These are phyloP conservation scores for Conringia planisiliqua DNA, from an alignment of 345 rosid genomes.

Conservation along the genomic window DNA sequence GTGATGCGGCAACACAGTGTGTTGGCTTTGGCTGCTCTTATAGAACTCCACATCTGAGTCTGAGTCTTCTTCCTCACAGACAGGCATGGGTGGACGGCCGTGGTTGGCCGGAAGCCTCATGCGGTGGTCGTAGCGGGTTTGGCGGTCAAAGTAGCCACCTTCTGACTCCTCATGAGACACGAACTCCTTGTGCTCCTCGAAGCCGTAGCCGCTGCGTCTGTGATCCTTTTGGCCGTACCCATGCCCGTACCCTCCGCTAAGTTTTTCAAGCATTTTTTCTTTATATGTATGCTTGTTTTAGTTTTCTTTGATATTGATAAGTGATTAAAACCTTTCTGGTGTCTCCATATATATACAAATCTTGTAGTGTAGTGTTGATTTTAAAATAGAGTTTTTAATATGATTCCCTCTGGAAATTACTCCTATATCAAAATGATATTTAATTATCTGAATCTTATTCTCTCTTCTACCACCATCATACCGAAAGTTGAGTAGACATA, in stretches of 20 bases:
- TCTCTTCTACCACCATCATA: conserved; percentile 11
- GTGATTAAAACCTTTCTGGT: neutral
- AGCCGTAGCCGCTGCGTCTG: neutral
- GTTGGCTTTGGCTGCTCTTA: neutral
- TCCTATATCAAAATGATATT: neutral
- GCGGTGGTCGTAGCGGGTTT: neutral
- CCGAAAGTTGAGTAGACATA: conserved; percentile 28
- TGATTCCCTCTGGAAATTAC: neutral
- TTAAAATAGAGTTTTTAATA: neutral
- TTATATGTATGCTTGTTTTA: neutral
- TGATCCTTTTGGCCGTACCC: neutral
- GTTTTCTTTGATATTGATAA: neutral
- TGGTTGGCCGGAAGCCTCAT: conserved; percentile 26
- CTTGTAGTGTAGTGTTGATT: neutral
- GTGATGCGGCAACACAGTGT: neutral
- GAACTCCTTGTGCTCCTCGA: conserved; percentile 24
- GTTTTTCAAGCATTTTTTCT: conserved; percentile 14
- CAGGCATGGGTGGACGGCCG: conserved; percentile 26
- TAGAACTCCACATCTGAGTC: conserved; percentile 21
- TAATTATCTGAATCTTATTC: conserved; percentile 19
- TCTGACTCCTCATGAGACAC: conserved; percentile 9
- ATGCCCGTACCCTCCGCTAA: neutral
- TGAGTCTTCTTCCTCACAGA: conserved; percentile 15
- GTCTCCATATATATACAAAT: neutral
- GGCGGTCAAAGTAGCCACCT: conserved; percentile 20